Conservation (phyloP, 2,329 filamentous ascomycete genomes). For the Trichoderma pleuroti region DNA sequence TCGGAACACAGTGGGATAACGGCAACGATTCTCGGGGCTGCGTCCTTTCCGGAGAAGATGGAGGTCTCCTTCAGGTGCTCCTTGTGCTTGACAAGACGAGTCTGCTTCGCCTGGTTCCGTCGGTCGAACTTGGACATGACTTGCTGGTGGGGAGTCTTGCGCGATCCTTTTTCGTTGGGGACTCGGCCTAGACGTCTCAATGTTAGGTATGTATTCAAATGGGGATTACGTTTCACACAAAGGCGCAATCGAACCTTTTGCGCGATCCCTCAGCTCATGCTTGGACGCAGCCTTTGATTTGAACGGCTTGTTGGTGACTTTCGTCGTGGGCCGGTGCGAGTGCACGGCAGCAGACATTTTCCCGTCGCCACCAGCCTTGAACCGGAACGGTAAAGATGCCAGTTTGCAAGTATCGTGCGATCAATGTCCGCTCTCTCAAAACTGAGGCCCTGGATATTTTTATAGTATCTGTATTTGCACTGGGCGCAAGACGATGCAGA, state of each 20-base stretch:
- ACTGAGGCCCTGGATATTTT: neutral
- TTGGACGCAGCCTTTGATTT: slow-evolving; percentile 92
- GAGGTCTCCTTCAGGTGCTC: slow-evolving; percentile 76
- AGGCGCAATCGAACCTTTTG: slow-evolving; percentile 62
- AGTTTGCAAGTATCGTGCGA: slow-evolving; percentile 44
- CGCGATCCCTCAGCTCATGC: slow-evolving; percentile 74
- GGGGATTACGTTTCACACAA: neutral
- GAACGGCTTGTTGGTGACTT: slow-evolving; percentile 82
- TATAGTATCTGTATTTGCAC: slow-evolving; percentile 5
- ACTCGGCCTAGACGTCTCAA: slow-evolving; percentile 62
- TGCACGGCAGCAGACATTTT: slow-evolving; percentile 76
- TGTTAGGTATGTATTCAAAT: neutral
- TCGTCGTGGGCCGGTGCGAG: slow-evolving; percentile 90
- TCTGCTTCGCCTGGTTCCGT: slow-evolving; percentile 90
- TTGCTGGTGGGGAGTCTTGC: slow-evolving; percentile 91
- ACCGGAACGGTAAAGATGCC: slow-evolving; percentile 76
- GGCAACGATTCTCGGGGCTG: slow-evolving; percentile 82
- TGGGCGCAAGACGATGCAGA: slow-evolving; percentile 11
- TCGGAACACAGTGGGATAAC: slow-evolving; percentile 79
- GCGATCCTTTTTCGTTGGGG: slow-evolving; percentile 65
- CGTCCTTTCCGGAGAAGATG: slow-evolving; percentile 82
- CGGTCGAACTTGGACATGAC: slow-evolving; percentile 97
- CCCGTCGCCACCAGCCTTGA: slow-evolving; percentile 73
- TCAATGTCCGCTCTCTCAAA: neutral
- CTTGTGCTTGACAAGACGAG: slow-evolving; percentile 75